Evolutionary conservation across 2,329 filamentous ascomycete genomes (phyloP).

Genomic region (Cytospora chrysosperma): DNA sequence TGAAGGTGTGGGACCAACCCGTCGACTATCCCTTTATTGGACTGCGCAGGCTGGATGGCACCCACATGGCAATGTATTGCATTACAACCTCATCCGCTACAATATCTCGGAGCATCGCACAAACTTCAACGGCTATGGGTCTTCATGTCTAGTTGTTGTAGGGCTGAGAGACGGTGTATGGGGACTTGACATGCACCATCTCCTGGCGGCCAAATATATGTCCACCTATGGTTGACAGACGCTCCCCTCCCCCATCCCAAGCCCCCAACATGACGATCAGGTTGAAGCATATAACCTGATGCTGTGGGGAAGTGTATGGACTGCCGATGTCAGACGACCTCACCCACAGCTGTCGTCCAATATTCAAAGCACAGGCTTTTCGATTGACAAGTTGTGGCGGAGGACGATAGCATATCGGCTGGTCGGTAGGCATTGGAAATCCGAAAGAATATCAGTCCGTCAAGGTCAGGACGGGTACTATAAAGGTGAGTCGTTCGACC

Average conservation of each 20-base stretch:
- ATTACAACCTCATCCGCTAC: background rate
- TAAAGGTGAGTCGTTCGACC: background rate
- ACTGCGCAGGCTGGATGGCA: background rate
- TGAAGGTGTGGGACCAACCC: background rate
- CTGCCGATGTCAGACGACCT: background rate
- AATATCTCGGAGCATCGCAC: background rate
- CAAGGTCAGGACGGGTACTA: background rate
- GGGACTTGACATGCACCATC: no score
- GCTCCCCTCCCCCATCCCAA: no score
- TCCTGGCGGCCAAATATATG: no score
- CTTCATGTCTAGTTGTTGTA: background rate
- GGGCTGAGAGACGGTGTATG: no score
- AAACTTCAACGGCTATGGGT: background rate
- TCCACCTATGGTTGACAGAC: no score
- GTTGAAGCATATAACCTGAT: background rate
- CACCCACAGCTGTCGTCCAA: background rate
- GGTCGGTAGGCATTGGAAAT: background rate
- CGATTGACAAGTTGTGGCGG: background rate
- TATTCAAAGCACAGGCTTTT: background rate
- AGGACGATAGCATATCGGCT: background rate
- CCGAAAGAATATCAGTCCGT: background rate
- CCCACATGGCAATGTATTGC: background rate
- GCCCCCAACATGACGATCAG: background rate
- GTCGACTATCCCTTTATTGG: background rate
- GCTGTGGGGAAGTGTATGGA: background rate